Evolutionary conservation across 352 stramenopile genomes (phyloP).

Genomic region (Globisporangium spinosum): DNA sequence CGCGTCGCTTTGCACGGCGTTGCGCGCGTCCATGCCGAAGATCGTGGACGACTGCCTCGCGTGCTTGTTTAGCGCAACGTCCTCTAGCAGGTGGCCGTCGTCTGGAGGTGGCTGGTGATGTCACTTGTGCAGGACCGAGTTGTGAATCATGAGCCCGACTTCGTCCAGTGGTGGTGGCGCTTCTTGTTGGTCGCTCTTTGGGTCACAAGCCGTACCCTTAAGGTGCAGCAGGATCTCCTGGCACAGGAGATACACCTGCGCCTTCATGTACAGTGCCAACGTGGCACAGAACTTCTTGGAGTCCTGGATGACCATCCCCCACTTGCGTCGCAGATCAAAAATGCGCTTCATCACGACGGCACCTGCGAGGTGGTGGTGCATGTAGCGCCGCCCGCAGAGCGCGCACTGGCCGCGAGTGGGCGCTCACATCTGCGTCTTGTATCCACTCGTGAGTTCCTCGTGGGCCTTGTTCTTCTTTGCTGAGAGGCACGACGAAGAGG

Average conservation of each 20-base stretch:
- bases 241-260: slow-evolving; percentile 40
- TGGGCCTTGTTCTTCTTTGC: background rate
- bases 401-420: slow-evolving; percentile 32
- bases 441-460: background rate
- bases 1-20: slow-evolving; percentile 29
- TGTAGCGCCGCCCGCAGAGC: slow-evolving; percentile 45
- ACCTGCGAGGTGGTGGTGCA: slow-evolving; percentile 33
- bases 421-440: slow-evolving; percentile 21
- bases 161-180: slow-evolving; percentile 12
- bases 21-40: slow-evolving; percentile 33
- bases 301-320: slow-evolving; percentile 41
- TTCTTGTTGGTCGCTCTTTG: background rate
- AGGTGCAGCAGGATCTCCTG: slow-evolving; percentile 32
- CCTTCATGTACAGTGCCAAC: slow-evolving; percentile 36
- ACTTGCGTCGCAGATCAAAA: slow-evolving; percentile 40
- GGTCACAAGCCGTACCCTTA: background rate
- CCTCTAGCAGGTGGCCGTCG: slow-evolving; percentile 23
- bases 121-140: slow-evolving; percentile 34
- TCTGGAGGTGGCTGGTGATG: slow-evolving; percentile 21
- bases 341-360: slow-evolving; percentile 53
- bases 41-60: slow-evolving; percentile 45
- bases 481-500: slow-evolving; percentile 8
- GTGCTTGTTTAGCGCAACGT: slow-evolving; percentile 37
- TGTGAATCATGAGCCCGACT: slow-evolving; percentile 32
- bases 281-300: slow-evolving; percentile 37